These are phyloP conservation scores for Geotrichum fermentans DNA, from an alignment of 1,139 yeast genomes.

Conservation along the genomic window DNA sequence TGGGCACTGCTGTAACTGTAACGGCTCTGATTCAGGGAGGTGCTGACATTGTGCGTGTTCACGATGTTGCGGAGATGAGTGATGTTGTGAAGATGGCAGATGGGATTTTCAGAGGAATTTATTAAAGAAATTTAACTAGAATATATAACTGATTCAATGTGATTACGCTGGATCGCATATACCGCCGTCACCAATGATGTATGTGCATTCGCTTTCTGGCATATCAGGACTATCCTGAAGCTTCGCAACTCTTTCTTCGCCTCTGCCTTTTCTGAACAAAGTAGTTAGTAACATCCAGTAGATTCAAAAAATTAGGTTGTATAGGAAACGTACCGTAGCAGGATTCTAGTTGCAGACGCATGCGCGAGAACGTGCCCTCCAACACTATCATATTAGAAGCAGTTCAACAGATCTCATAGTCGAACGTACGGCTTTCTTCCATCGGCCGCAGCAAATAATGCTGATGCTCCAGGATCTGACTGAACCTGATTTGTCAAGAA, in stretches of 20 bases:
- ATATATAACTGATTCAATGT: background rate
- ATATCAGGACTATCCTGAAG: constrained; percentile 60
- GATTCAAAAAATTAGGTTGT: background rate
- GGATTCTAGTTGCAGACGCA: constrained; percentile 58
- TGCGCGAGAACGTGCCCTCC: constrained; percentile 64
- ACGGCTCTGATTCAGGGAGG: constrained; percentile 71
- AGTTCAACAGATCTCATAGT: background rate
- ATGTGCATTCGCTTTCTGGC: constrained; percentile 56
- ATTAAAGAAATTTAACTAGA: constrained; percentile 7
- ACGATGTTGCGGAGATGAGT: constrained; percentile 65
- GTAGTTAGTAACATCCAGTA: background rate
- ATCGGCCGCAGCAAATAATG: constrained; percentile 59
- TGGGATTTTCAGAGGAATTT: constrained; percentile 55
- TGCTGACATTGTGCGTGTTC: constrained; percentile 82
- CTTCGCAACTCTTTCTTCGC: constrained; percentile 59
- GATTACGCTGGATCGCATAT: constrained; percentile 43
- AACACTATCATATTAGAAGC: constrained; percentile 32
- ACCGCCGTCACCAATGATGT: constrained; percentile 51
- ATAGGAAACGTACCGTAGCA: constrained; percentile 36
- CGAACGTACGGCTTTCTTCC: constrained; percentile 52
- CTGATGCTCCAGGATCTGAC: constrained; percentile 65
- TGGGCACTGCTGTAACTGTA: constrained; percentile 74
- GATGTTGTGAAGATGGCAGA: constrained; percentile 70
- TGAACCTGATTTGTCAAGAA: constrained; percentile 61
- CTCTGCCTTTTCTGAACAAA: constrained; percentile 51